Evolutionary conservation across 768 basidiomycete genomes (phyloP).

Genomic region (Termitomyces sp.): DNA sequence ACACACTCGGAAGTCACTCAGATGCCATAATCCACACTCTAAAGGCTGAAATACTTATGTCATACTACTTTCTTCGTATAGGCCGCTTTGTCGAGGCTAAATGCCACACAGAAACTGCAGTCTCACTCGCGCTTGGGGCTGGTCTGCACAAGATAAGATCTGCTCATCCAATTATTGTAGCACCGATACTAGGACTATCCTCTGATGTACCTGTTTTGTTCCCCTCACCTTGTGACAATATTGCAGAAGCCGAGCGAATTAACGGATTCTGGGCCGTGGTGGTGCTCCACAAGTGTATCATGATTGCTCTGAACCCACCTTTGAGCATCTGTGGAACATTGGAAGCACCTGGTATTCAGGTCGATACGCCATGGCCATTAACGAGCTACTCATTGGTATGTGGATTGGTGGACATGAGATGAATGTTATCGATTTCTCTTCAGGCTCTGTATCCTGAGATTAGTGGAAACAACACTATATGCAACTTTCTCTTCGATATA

Average conservation of each 20-base stretch:
- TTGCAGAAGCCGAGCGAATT: too few species aligned
- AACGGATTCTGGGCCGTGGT: too few species aligned
- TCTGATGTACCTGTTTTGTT: too few species aligned
- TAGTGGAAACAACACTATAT: too few species aligned
- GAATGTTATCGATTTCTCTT: slow-evolving; percentile 11
- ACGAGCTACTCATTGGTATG: slow-evolving; percentile 32
- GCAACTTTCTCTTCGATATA: too few species aligned
- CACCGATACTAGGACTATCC: too few species aligned
- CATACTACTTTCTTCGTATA: slow-evolving; percentile 57
- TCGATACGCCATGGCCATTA: slow-evolving; percentile 51
- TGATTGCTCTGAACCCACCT: too few species aligned
- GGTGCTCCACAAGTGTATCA: too few species aligned
- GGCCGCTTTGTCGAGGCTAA: slow-evolving; percentile 59
- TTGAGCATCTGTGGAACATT: slow-evolving; percentile 49
- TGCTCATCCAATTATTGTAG: too few species aligned
- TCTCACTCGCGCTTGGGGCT: slow-evolving; percentile 40
- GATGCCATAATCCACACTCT: slow-evolving; percentile 45
- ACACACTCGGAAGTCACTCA: slow-evolving; percentile 42
- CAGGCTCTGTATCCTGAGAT: too few species aligned
- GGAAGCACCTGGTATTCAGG: slow-evolving; percentile 42
- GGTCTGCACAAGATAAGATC: too few species aligned
- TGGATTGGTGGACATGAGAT: slow-evolving; percentile 3
- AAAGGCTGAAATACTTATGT: slow-evolving; percentile 59
- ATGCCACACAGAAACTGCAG: slow-evolving; percentile 47
- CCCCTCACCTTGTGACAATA: too few species aligned